Evolutionary conservation across 495 filamentous ascomycete genomes (phyloP).

Genomic region (Podospora appendiculata): DNA sequence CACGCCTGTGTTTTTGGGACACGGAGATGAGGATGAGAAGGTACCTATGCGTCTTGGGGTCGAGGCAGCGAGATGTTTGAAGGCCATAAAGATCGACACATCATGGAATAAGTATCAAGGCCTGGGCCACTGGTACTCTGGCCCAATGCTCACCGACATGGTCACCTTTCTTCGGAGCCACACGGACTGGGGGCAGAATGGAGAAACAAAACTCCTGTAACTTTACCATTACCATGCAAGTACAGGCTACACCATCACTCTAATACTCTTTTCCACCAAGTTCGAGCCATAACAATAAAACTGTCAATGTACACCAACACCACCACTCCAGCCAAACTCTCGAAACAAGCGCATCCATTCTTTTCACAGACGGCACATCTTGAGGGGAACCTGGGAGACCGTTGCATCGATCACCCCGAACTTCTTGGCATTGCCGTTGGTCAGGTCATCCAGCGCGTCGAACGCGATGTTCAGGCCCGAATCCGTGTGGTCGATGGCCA

Average conservation of each 20-base stretch:
- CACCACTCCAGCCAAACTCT: neutral
- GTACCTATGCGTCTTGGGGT: constrained; percentile 32
- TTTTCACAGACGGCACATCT: constrained; percentile 17
- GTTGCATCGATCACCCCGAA: constrained; percentile 51
- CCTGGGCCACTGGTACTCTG: constrained; percentile 47
- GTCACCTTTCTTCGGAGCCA: constrained; percentile 23
- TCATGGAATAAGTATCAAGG: constrained; percentile 37
- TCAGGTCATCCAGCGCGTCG: constrained; percentile 59
- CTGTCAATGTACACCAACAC: neutral
- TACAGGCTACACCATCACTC: neutral
- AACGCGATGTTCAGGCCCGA: constrained; percentile 58
- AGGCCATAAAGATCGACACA: constrained; percentile 25
- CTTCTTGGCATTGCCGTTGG: constrained; percentile 42
- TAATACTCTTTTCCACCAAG: neutral
- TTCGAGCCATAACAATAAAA: neutral
- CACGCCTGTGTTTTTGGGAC: constrained; percentile 42
- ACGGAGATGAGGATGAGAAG: constrained; percentile 41
- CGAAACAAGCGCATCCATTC: neutral
- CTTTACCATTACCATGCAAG: no score
- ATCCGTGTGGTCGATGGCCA: constrained; percentile 57
- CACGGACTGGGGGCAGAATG: neutral
- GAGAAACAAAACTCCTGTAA: neutral
- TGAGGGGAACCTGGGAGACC: constrained; percentile 34
- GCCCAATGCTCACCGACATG: constrained; percentile 41
- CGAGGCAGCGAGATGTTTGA: constrained; percentile 26